phyloP scores from a whole-genome alignment of 2,329 filamentous ascomycete genomes.

The Neonectria coccinea region DNA sequence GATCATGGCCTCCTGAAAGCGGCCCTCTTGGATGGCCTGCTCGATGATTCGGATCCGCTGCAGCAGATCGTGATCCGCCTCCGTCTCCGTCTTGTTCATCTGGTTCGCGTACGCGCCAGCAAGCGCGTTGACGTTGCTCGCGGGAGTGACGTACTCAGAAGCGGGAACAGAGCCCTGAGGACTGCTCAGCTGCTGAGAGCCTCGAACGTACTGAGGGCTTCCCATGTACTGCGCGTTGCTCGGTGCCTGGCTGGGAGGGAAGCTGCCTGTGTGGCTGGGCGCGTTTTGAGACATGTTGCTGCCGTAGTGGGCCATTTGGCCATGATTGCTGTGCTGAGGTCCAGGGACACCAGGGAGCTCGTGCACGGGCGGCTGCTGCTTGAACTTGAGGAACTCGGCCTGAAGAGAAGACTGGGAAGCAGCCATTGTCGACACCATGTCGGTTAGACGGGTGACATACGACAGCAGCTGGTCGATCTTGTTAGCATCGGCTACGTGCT shows the following conservation, averaged over 20 bases:
- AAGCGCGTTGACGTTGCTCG: slow-evolving; percentile 50
- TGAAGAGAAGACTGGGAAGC: slow-evolving; percentile 77
- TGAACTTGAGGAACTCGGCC: slow-evolving; percentile 69
- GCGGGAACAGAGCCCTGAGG: slow-evolving; percentile 49
- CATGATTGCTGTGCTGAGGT: slow-evolving; percentile 37
- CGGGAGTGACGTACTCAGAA: slow-evolving; percentile 50
- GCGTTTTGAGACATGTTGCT: slow-evolving; percentile 41
- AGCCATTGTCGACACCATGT: slow-evolving; percentile 78
- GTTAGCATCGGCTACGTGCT: slow-evolving; percentile 62
- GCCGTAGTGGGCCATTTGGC: slow-evolving; percentile 46
- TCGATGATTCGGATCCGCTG: slow-evolving; percentile 70
- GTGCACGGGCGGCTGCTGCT: slow-evolving; percentile 60
- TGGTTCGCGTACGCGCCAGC: slow-evolving; percentile 52
- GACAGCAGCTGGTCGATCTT: slow-evolving; percentile 81
- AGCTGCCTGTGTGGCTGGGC: slow-evolving; percentile 45
- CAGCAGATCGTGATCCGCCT: slow-evolving; percentile 63
- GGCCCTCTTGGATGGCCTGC: slow-evolving; percentile 69
- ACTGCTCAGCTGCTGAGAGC: slow-evolving; percentile 49
- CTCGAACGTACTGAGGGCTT: slow-evolving; percentile 54
- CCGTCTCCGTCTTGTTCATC: slow-evolving; percentile 51
- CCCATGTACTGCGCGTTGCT: slow-evolving; percentile 51
- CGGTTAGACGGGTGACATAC: slow-evolving; percentile 73
- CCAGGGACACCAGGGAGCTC: slow-evolving; percentile 53
- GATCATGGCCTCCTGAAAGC: slow-evolving; percentile 72
- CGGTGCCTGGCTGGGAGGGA: slow-evolving; percentile 48